Conservation (phyloP, 2,329 filamentous ascomycete genomes). For the Nemania abortiva region DNA sequence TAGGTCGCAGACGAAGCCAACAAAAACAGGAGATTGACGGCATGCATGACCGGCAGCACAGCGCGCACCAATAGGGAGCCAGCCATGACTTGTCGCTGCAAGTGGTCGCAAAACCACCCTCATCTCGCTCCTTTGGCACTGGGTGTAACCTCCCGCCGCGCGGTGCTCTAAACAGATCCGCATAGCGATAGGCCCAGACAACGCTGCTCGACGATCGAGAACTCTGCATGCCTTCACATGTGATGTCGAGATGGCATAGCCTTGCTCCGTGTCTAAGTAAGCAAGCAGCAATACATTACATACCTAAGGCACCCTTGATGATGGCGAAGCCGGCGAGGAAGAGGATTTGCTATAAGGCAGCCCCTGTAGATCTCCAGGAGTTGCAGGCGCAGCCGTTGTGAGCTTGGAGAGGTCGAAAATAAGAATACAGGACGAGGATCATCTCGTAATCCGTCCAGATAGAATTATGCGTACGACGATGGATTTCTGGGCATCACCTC, state of each 20-base stretch:
- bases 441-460: constrained; percentile 15
- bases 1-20: constrained; percentile 37
- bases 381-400: constrained; percentile 10
- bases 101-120: constrained; percentile 38
- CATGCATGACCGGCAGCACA: constrained; percentile 30
- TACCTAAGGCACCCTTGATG: not conserved
- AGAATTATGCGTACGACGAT: constrained; percentile 3
- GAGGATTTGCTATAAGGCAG: constrained; percentile 15
- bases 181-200: constrained; percentile 21
- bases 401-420: constrained; percentile 4
- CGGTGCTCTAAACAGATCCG: constrained; percentile 18
- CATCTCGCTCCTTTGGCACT: constrained; percentile 30
- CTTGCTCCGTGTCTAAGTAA: constrained; percentile 20
- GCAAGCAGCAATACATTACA: not conserved
- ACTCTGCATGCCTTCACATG: constrained; percentile 15
- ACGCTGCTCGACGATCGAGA: constrained; percentile 22
- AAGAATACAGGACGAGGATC: constrained; percentile 16
- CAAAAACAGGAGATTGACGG: constrained; percentile 33
- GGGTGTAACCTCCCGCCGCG: constrained; percentile 29
- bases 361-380: constrained; percentile 28
- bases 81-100: constrained; percentile 35
- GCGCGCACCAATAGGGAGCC: constrained; percentile 37
- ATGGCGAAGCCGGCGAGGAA: constrained; percentile 2
- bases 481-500: not conserved
- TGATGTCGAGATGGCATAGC: constrained; percentile 20